phyloP scores from a whole-genome alignment of 2,329 filamentous ascomycete genomes.

The Annulohypoxylon truncatum region DNA sequence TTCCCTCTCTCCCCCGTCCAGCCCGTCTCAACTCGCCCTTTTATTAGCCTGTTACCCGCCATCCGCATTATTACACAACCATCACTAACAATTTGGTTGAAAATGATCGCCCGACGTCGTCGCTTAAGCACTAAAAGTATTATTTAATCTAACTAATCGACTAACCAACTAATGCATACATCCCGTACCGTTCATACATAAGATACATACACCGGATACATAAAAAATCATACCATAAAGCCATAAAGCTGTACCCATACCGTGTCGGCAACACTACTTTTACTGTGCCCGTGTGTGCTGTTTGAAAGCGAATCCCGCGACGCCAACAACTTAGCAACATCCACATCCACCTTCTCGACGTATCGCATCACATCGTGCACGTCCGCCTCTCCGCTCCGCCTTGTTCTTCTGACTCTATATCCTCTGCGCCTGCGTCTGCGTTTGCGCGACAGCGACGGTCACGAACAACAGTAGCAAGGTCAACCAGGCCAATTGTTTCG shows the following conservation, averaged over 20 bases:
- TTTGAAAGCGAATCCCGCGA: slow-evolving; percentile 30
- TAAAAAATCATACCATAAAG: slow-evolving; percentile 29
- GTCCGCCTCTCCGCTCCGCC: slow-evolving; percentile 24
- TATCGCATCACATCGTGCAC: slow-evolving; percentile 38
- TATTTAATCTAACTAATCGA: slow-evolving; percentile 21
- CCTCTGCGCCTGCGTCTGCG: no score
- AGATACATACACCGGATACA: neutral
- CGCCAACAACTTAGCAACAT: slow-evolving; percentile 31
- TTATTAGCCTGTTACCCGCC: slow-evolving; percentile 33
- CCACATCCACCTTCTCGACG: slow-evolving; percentile 7
- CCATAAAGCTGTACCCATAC: neutral
- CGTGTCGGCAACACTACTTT: slow-evolving; percentile 11
- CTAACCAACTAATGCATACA: slow-evolving; percentile 15
- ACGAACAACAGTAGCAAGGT: neutral
- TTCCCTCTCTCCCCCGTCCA: neutral
- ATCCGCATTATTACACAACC: slow-evolving; percentile 27
- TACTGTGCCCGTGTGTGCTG: slow-evolving; percentile 17
- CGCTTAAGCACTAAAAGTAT: slow-evolving; percentile 26
- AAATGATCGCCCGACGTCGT: slow-evolving; percentile 28
- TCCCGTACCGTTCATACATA: neutral
- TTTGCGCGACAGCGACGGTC: slow-evolving; percentile 27
- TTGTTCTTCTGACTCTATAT: neutral
- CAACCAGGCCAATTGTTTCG: slow-evolving; percentile 25
- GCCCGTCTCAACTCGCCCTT: slow-evolving; percentile 7
- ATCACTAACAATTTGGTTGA: slow-evolving; percentile 19